phyloP scores from a whole-genome alignment of 2,329 filamentous ascomycete species.

The Alternaria triticina region DNA sequence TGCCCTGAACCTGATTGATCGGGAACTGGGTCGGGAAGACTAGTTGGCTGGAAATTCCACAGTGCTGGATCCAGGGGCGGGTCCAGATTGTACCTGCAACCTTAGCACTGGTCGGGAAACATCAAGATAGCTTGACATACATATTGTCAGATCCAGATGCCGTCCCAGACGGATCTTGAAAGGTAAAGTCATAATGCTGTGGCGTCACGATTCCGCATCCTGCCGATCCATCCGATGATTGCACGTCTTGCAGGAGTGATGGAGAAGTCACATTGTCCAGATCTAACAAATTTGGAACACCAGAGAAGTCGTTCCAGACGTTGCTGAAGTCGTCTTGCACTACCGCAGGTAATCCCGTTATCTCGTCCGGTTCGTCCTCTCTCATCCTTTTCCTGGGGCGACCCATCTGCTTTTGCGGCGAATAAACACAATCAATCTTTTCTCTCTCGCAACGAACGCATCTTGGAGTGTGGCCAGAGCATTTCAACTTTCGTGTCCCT shows the following conservation, averaged over 20 bases:
- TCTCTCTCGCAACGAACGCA: constrained; percentile 54
- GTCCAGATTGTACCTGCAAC: constrained; percentile 18
- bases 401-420: constrained; percentile 58
- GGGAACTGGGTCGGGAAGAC: background rate
- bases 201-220: constrained; percentile 6
- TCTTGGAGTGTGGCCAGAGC: constrained; percentile 51
- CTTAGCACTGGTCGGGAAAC: background rate
- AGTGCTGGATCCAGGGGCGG: constrained; percentile 34
- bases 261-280: constrained; percentile 21
- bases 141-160: constrained; percentile 10
- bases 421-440: constrained; percentile 54
- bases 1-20: constrained; percentile 18
- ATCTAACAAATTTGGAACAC: constrained; percentile 10
- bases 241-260: constrained; percentile 9
- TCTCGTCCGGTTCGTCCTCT: constrained; percentile 28
- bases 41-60: constrained; percentile 23
- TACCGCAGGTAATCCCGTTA: background rate
- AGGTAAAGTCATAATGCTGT: constrained; percentile 9
- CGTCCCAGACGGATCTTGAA: constrained; percentile 6
- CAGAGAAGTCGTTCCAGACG: constrained; percentile 2
- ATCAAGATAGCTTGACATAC: constrained; percentile 14
- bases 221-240: constrained; percentile 1
- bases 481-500: constrained; percentile 59
- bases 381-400: constrained; percentile 56
- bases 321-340: constrained; percentile 1